Base-by-base conservation (phyloP, 805 yeast genomes). In the Saccharomycopsis malanga region DNA sequence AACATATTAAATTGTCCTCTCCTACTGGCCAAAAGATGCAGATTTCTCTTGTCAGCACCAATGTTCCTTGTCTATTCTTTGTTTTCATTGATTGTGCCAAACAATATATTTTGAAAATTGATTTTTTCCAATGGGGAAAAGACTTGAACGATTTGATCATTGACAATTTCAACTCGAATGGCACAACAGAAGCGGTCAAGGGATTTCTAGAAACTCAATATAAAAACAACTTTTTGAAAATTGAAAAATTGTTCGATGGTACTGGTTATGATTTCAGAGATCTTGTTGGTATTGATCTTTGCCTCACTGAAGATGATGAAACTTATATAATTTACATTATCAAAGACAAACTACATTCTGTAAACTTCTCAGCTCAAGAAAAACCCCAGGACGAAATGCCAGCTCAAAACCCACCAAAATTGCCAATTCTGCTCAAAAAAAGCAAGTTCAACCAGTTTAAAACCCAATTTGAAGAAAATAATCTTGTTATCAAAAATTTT, bases 141-240 rank as follows among this genome's bases (percentile, higher is more conserved):
- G 27, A 32, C 29, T 61, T 66, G 43, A 64, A 59, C 51, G 61
- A 66, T 42, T 46, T 67, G 23, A 57, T 65, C 25, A 65, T 68
- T 4, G 67, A 64, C 10, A 54, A 66, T 32, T 42, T 59, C 21
- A 68, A 65, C 38, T 57, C 58, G 20, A 38, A 64, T 21, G 4
- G 5, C 6, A 10, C 17, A 22, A 6, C 20, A n/a, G 23, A 24
- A 20, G 29, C 12, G 4, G 18, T 21, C n/a, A 24, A 5, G 12
- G 34, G n/a, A 6, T 6, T 25, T 29, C 4, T 25, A 4, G 18
- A 39, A 15, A 17, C 6, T 39, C 35, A 24, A 27, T 14, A 39
- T 7, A 21, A 12, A 9, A 5, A 9, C 7, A 39, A 39, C 25
- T 14, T 12, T n/a, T 27, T 39, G 15, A 10, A n/a, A 25, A 39